Evolutionary conservation across 2,329 filamentous ascomycete species (phyloP).

Genomic region (Ophidiomyces ophidiicola): DNA sequence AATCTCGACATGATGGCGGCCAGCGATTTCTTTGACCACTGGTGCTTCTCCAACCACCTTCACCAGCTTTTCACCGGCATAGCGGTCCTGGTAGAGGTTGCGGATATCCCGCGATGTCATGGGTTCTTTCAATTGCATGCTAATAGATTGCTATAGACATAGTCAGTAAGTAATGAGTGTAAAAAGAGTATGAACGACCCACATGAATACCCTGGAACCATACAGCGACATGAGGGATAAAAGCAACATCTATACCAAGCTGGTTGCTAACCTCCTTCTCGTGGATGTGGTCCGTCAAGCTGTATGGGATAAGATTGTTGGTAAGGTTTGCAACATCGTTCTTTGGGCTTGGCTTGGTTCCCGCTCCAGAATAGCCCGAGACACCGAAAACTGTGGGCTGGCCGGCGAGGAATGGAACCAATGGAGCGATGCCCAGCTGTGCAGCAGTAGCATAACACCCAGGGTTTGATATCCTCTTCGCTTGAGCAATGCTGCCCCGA

Average conservation of each 20-base stretch:
- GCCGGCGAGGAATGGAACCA: conserved; percentile 65
- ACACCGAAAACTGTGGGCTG: conserved; percentile 79
- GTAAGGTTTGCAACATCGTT: conserved; percentile 75
- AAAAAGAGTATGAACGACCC: conserved; percentile 19
- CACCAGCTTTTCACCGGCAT: conserved; percentile 88
- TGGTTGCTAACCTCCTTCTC: conserved; percentile 79
- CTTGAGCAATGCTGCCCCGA: conserved; percentile 61
- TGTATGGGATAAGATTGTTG: conserved; percentile 85
- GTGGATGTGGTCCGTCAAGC: conserved; percentile 85
- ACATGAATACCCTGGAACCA: conserved; percentile 92
- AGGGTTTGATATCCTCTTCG: conserved; percentile 78
- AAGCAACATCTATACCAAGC: conserved; percentile 61
- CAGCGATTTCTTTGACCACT: conserved; percentile 68
- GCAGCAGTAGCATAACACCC: conserved; percentile 93
- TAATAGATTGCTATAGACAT: conserved; percentile 61
- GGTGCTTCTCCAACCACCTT: conserved; percentile 84
- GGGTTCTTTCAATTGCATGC: conserved; percentile 68
- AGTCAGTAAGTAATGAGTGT: conserved; percentile 8
- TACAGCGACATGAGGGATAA: conserved; percentile 86
- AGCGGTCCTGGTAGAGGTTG: conserved; percentile 89
- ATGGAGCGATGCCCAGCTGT: conserved; percentile 74
- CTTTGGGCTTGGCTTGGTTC: conserved; percentile 86
- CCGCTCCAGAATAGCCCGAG: conserved; percentile 86
- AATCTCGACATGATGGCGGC: conserved; percentile 83
- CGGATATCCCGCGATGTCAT: conserved; percentile 89